phyloP scores from a whole-genome alignment of 305 asterid genomes.

The Fraxinus sp. region DNA sequence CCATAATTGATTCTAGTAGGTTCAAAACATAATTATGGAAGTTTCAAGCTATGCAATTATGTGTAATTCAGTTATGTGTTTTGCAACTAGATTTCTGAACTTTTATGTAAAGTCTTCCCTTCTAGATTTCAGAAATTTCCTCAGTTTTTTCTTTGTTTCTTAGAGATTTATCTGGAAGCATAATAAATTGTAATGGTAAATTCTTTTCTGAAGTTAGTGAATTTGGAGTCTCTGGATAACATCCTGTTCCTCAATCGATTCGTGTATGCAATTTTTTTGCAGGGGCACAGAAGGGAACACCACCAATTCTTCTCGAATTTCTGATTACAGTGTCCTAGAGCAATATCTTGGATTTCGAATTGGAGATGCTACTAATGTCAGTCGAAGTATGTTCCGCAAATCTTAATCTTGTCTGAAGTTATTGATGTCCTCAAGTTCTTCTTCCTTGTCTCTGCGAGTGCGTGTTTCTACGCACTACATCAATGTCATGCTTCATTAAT shows the following conservation, averaged over 20 bases:
- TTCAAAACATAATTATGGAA: background rate
- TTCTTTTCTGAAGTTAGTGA: background rate
- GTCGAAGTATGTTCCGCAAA: conserved; percentile 40
- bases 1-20: background rate
- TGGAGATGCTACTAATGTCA: conserved; percentile 54
- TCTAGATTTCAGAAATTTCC: background rate
- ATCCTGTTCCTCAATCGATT: conserved; percentile 16
- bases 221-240: background rate
- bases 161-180: background rate
- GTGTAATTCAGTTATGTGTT: background rate
- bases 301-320: conserved; percentile 51
- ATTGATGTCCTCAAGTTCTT: conserved; percentile 4
- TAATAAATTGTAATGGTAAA: background rate
- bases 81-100: background rate
- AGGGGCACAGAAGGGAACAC: conserved; percentile 78
- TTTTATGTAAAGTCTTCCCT: background rate
- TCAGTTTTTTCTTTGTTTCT: background rate
- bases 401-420: conserved; percentile 1
- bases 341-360: conserved; percentile 80
- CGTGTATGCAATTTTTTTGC: conserved; percentile 28
- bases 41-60: background rate
- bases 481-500: conserved; percentile 1
- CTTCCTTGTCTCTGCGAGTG: conserved; percentile 2
- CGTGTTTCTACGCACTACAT: background rate
- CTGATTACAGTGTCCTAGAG: conserved; percentile 77